These are phyloP conservation scores for Elaeis guineensis DNA, from an alignment of 176 grass and related monocot species.

Conservation along the genomic window DNA sequence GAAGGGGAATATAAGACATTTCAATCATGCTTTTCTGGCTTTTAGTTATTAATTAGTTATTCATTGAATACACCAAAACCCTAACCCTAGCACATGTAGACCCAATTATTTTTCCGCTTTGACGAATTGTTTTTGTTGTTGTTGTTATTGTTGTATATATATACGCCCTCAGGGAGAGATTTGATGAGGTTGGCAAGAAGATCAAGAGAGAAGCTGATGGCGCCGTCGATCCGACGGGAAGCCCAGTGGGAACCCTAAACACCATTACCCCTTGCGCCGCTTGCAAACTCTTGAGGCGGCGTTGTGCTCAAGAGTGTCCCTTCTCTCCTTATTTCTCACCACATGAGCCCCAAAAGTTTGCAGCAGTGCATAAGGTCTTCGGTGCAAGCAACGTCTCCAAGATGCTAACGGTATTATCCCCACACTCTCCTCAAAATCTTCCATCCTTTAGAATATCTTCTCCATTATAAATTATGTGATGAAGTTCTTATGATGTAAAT, in stretches of 20 bases:
- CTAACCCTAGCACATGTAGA: neutral
- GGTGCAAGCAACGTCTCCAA: slow-evolving; percentile 98
- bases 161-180: slow-evolving; percentile 44
- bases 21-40: too few relatives aligned
- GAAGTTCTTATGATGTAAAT: too few relatives aligned
- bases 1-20: too few relatives aligned
- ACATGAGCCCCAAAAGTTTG: slow-evolving; percentile 84
- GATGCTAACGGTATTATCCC: slow-evolving; percentile 65
- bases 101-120: neutral
- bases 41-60: too few relatives aligned
- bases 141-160: neutral
- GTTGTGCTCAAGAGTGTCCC: slow-evolving; percentile 80
- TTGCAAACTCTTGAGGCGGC: slow-evolving; percentile 84
- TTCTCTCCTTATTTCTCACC: slow-evolving; percentile 95
- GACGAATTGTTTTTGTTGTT: neutral
- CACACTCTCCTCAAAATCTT: neutral
- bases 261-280: slow-evolving; percentile 76
- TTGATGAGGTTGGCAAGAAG: slow-evolving; percentile 69
- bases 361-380: slow-evolving; percentile 86
- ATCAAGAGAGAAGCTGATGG: slow-evolving; percentile 59
- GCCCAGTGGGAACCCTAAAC: slow-evolving; percentile 32
- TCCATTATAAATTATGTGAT: too few relatives aligned
- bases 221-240: neutral
- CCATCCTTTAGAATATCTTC: too few relatives aligned
- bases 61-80: too few relatives aligned